Evolutionary conservation across 2,329 filamentous ascomycete species (phyloP).

Genomic region (Cadophora sp.): DNA sequence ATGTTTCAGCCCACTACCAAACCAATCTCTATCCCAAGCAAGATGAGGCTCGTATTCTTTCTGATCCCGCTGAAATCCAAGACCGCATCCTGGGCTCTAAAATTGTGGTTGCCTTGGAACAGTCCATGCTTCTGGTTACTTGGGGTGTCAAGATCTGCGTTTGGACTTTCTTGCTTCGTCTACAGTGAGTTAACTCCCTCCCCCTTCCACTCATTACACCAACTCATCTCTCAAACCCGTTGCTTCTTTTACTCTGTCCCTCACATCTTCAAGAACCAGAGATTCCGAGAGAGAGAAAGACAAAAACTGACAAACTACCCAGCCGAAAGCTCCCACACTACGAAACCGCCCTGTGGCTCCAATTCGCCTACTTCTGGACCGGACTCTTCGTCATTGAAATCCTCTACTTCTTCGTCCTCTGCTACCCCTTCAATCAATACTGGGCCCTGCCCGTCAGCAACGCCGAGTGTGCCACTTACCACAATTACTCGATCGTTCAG

Average conservation of each 20-base stretch:
- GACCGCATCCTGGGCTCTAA: constrained; percentile 55
- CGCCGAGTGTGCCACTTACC: constrained; percentile 61
- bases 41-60: constrained; percentile 44
- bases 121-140: constrained; percentile 55
- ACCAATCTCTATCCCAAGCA: constrained; percentile 50
- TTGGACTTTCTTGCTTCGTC: constrained; percentile 51
- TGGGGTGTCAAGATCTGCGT: constrained; percentile 62
- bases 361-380: constrained; percentile 53
- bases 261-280: neutral
- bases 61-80: constrained; percentile 49
- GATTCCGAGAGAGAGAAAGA: too few relatives aligned
- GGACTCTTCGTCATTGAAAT: constrained; percentile 51
- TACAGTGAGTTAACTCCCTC: constrained; percentile 32
- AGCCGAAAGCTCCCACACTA: constrained; percentile 30
- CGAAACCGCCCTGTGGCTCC: constrained; percentile 51
- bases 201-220: too few relatives aligned
- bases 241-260: neutral
- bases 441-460: constrained; percentile 61
- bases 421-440: constrained; percentile 60
- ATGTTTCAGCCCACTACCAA: constrained; percentile 44
- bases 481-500: constrained; percentile 63
- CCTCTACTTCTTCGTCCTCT: constrained; percentile 51
- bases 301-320: neutral
- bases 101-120: constrained; percentile 55
- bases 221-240: neutral